These are phyloP conservation scores for Hypoxylon fuscum DNA, from an alignment of 495 filamentous ascomycete species.

Conservation along the genomic window DNA sequence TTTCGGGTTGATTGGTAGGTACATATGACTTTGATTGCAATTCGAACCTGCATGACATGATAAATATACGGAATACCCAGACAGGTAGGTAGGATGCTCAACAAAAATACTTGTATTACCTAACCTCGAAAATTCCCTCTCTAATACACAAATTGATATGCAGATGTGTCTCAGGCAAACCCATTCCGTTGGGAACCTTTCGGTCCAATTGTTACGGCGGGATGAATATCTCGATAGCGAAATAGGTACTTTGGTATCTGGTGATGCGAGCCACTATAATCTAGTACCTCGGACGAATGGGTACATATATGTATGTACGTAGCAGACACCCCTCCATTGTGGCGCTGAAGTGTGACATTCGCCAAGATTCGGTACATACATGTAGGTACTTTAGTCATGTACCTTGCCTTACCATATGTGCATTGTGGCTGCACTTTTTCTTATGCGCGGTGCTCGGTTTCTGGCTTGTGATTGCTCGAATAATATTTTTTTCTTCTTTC, in stretches of 20 bases:
- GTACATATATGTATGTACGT: too few relatives aligned
- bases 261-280: neutral
- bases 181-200: constrained; percentile 18
- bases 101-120: constrained; percentile 13
- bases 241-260: neutral
- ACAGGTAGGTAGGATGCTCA: constrained; percentile 11
- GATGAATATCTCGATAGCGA: neutral
- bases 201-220: constrained; percentile 4
- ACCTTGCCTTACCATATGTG: too few relatives aligned
- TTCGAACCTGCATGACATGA: neutral
- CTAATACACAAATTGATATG: neutral
- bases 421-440: constrained; percentile 31
- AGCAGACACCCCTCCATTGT: neutral
- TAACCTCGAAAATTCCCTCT: constrained; percentile 1
- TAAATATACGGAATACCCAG: constrained; percentile 2
- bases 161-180: constrained; percentile 4
- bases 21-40: constrained; percentile 1
- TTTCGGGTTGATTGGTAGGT: constrained; percentile 6
- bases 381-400: too few relatives aligned
- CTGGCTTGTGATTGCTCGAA: constrained; percentile 31
- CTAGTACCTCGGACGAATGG: constrained; percentile 6
- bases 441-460: constrained; percentile 12
- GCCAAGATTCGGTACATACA: constrained; percentile 25
- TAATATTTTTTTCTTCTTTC: constrained; percentile 16
- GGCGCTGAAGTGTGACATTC: constrained; percentile 14